Conservation (phyloP, 1,139 yeast genomes). For the Geotrichum reessii region DNA sequence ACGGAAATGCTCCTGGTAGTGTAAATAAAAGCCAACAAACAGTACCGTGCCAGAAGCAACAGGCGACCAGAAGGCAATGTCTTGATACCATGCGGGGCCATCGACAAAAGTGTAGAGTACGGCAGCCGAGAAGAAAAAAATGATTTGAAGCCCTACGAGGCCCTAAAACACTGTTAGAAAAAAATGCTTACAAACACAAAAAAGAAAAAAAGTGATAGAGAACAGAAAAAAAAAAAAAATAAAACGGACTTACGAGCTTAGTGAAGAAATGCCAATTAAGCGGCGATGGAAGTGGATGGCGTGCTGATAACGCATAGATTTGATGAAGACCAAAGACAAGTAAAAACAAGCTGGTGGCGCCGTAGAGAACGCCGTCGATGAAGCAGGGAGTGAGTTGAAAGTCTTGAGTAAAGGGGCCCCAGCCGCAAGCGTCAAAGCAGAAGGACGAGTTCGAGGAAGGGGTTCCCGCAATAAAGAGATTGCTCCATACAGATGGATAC, state of each 20-base stretch:
- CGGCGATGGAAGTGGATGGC: constrained; percentile 31
- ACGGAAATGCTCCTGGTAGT: constrained; percentile 68
- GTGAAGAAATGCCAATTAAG: constrained; percentile 40
- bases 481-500: constrained; percentile 1
- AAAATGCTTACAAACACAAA: background rate
- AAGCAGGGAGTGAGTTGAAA: constrained; percentile 80
- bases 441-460: constrained; percentile 19
- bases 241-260: constrained; percentile 35
- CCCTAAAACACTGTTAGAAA: constrained; percentile 4
- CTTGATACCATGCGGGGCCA: constrained; percentile 26
- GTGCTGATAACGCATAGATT: constrained; percentile 32
- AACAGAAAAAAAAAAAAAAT: constrained; percentile 33
- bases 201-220: constrained; percentile 30
- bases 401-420: constrained; percentile 58
- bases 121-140: constrained; percentile 33
- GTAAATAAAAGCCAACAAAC: constrained; percentile 50
- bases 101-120: constrained; percentile 29
- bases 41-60: constrained; percentile 42
- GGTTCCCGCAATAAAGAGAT: background rate
- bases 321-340: constrained; percentile 50
- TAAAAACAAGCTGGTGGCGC: constrained; percentile 48
- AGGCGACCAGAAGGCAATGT: constrained; percentile 44
- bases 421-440: constrained; percentile 56
- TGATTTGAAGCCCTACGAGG: constrained; percentile 39
- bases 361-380: constrained; percentile 61